These are phyloP conservation scores for Talaromyces albobiverticillius DNA, from an alignment of 2,329 filamentous ascomycete genomes.

Conservation along the genomic window DNA sequence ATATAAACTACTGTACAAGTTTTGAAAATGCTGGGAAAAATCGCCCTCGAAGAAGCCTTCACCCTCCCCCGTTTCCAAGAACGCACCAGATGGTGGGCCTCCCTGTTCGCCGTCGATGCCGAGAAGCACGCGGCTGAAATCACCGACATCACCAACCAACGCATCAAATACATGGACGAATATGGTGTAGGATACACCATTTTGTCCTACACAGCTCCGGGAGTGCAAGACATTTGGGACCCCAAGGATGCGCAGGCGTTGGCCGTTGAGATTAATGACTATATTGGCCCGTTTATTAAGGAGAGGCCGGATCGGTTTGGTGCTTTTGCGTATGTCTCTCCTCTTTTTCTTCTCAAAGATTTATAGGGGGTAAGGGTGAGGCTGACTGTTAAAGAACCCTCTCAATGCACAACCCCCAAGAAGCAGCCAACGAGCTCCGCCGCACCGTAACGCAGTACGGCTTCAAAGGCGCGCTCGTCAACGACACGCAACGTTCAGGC, in stretches of 20 bases:
- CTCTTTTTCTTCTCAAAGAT: no score
- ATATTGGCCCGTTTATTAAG: constrained; percentile 22
- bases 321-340: constrained; percentile 12
- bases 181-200: constrained; percentile 28
- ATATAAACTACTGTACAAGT: no score
- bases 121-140: constrained; percentile 21
- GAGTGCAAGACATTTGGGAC: constrained; percentile 26
- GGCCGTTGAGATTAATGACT: constrained; percentile 27
- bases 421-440: constrained; percentile 23
- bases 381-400: constrained; percentile 6
- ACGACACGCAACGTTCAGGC: constrained; percentile 56
- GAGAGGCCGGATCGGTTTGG: constrained; percentile 14
- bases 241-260: constrained; percentile 23
- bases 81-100: constrained; percentile 15
- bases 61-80: constrained; percentile 15
- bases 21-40: constrained; percentile 15
- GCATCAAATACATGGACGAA: constrained; percentile 18
- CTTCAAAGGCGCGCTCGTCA: constrained; percentile 58
- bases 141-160: constrained; percentile 10
- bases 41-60: constrained; percentile 15
- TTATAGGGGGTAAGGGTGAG: neutral
- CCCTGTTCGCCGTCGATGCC: constrained; percentile 18
- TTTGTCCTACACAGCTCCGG: constrained; percentile 26
- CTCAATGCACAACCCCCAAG: constrained; percentile 24
- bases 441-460: constrained; percentile 48